phyloP scores from a whole-genome alignment of 163 green algal genomes.

The Chloroidium sp. region DNA sequence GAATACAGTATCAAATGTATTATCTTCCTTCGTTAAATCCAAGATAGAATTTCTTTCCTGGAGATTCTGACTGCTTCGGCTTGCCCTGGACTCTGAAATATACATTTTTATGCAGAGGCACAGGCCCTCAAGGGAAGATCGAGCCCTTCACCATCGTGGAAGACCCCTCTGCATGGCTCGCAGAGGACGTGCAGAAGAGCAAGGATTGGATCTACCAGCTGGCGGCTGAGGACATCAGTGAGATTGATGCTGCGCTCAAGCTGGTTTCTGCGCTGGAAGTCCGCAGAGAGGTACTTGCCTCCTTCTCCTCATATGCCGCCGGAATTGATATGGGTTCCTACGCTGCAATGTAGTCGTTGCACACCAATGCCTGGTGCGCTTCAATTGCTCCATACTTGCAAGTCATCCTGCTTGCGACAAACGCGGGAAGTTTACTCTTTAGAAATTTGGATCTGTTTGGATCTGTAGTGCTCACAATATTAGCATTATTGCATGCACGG shows the following conservation, averaged over 20 bases:
- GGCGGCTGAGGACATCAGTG: conserved; percentile 26
- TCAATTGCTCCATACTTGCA: background rate
- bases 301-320: no score
- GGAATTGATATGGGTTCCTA: no score
- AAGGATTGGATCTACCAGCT: conserved; percentile 33
- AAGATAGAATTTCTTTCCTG: no score
- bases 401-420: no score
- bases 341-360: no score
- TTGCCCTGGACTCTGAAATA: no score
- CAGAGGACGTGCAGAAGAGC: conserved; percentile 22
- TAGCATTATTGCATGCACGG: background rate
- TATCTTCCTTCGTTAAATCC: no score
- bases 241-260: conserved; percentile 47
- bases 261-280: background rate
- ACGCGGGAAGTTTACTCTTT: no score
- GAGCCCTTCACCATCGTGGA: conserved; percentile 46
- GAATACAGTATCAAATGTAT: no score
- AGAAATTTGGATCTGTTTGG: background rate
- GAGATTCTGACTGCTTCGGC: no score
- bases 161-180: conserved; percentile 41
- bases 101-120: conserved; percentile 4
- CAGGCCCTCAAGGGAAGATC: conserved; percentile 21
- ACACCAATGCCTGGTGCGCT: background rate
- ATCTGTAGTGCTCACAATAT: background rate
- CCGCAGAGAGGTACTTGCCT: background rate